These are phyloP conservation scores for Metarhizium brunneum DNA, from an alignment of 2,329 filamentous ascomycete genomes.

Conservation along the genomic window DNA sequence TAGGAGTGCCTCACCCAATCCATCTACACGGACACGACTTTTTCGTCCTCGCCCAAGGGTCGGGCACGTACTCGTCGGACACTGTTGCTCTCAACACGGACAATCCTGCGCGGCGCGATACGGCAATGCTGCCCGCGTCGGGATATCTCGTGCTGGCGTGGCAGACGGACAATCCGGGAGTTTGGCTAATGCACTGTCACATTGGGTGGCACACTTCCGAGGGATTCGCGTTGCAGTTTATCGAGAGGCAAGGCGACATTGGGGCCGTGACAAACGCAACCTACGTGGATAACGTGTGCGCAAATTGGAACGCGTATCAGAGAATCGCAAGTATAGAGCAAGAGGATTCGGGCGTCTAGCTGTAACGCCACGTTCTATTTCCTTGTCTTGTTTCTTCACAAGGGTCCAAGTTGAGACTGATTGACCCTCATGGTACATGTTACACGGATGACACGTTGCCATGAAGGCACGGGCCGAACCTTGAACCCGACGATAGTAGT, in stretches of 20 bases:
- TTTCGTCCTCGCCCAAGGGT: slow-evolving; percentile 16
- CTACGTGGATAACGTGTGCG: too few relatives aligned
- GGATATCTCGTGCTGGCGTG: slow-evolving; percentile 42
- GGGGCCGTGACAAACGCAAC: too few relatives aligned
- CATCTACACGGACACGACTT: slow-evolving; percentile 29
- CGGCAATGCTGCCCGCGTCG: slow-evolving; percentile 33
- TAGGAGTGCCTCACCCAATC: slow-evolving; percentile 22
- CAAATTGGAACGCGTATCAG: too few relatives aligned
- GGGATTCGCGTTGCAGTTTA: not conserved
- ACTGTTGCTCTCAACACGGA: slow-evolving; percentile 4
- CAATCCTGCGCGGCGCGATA: slow-evolving; percentile 44
- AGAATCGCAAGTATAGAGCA: too few relatives aligned
- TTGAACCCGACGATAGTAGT: too few relatives aligned
- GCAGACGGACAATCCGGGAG: slow-evolving; percentile 38
- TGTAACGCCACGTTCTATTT: too few relatives aligned
- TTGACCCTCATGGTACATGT: too few relatives aligned
- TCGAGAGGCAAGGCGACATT: not conserved
- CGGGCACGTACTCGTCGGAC: slow-evolving; percentile 12
- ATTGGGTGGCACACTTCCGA: slow-evolving; percentile 32
- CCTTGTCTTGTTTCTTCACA: too few relatives aligned
- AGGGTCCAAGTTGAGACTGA: too few relatives aligned
- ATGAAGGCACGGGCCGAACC: too few relatives aligned
- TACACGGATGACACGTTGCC: too few relatives aligned
- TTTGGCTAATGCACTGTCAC: slow-evolving; percentile 42
- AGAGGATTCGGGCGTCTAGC: too few relatives aligned